Percentiles rank a stretch among this genome's conserved stretches.
phyloP scores from a whole-genome alignment of 192 early-diverging fungal genomes.

The Haplosporangium gracile region DNA sequence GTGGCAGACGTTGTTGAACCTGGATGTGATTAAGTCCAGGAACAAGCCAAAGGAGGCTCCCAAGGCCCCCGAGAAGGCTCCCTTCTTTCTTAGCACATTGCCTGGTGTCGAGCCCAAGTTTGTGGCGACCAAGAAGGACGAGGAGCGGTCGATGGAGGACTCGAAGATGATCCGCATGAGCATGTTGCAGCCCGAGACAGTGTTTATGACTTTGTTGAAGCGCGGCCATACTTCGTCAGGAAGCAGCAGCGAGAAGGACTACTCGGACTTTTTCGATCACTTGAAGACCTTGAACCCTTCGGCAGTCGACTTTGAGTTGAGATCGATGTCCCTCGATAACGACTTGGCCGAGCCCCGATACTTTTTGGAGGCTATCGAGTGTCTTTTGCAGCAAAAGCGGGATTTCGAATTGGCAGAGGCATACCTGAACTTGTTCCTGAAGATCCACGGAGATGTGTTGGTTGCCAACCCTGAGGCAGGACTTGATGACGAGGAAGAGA shows the following conservation, averaged over 20 bases:
- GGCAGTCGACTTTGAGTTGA: conserved; percentile 87
- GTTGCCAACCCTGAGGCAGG: conserved; percentile 67
- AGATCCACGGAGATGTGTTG: conserved; percentile 85
- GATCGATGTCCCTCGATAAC: conserved; percentile 79
- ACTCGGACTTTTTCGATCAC: conserved; percentile 76
- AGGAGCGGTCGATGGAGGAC: conserved; percentile 45
- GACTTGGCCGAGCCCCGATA: conserved; percentile 69
- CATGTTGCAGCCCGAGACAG: conserved; percentile 68
- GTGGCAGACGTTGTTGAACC: conserved; percentile 92
- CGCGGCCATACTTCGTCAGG: conserved; percentile 58
- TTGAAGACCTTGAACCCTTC: conserved; percentile 85
- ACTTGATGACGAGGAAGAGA: conserved; percentile 55
- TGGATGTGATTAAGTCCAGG: conserved; percentile 93
- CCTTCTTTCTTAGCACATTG: conserved; percentile 93
- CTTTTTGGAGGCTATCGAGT: conserved; percentile 77
- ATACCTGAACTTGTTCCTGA: conserved; percentile 82
- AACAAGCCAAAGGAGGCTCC: conserved; percentile 92
- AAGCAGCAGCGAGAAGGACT: conserved; percentile 53
- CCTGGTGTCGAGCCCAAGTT: conserved; percentile 80
- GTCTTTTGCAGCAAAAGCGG: conserved; percentile 69
- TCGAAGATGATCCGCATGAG: conserved; percentile 59
- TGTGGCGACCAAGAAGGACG: conserved; percentile 60
- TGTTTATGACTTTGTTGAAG: conserved; percentile 72
- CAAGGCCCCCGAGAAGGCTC: conserved; percentile 90
- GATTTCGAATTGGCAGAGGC: conserved; percentile 93